These are phyloP conservation scores for Areca catechu DNA, from an alignment of 176 grass and related monocot species.

Conservation along the genomic window DNA sequence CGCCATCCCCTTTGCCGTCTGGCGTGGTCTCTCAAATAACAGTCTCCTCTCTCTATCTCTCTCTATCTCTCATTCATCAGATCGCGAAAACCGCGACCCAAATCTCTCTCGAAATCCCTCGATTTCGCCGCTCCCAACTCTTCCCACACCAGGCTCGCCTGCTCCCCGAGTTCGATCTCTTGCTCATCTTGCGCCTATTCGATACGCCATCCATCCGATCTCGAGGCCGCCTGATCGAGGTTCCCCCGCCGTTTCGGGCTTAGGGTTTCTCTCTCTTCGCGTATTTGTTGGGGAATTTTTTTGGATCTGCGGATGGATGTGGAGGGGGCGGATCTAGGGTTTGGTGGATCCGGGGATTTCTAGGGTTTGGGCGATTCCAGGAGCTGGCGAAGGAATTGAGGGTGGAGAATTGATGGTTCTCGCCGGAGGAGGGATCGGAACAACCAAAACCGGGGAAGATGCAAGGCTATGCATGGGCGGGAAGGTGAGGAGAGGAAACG, in stretches of 20 bases:
- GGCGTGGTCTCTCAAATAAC: too few relatives aligned
- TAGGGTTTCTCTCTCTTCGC: slow-evolving; percentile 16
- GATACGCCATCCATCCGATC: too few relatives aligned
- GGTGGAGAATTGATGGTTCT: slow-evolving; percentile 50
- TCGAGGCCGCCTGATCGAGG: slow-evolving; percentile 13
- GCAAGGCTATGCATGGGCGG: slow-evolving; percentile 84
- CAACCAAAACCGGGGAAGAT: slow-evolving; percentile 39
- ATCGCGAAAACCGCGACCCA: slow-evolving; percentile 23
- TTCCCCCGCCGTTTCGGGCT: slow-evolving; percentile 6
- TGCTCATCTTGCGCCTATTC: neutral
- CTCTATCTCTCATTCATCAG: slow-evolving; percentile 23
- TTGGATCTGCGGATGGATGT: too few relatives aligned
- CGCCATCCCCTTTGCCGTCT: neutral
- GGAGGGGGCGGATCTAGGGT: too few relatives aligned
- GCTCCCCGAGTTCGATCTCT: slow-evolving; percentile 1
- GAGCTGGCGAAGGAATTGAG: slow-evolving; percentile 1
- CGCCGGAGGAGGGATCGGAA: slow-evolving; percentile 49
- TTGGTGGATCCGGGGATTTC: slow-evolving; percentile 42
- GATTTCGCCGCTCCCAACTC: slow-evolving; percentile 1
- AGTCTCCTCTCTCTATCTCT: slow-evolving; percentile 5
- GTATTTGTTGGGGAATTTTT: too few relatives aligned
- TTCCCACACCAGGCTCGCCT: neutral
- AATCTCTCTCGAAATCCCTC: slow-evolving; percentile 21
- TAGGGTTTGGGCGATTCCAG: neutral
- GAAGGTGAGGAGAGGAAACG: slow-evolving; percentile 48